phyloP scores from a whole-genome alignment of 2,329 filamentous ascomycete species.

The Alternaria atra region DNA sequence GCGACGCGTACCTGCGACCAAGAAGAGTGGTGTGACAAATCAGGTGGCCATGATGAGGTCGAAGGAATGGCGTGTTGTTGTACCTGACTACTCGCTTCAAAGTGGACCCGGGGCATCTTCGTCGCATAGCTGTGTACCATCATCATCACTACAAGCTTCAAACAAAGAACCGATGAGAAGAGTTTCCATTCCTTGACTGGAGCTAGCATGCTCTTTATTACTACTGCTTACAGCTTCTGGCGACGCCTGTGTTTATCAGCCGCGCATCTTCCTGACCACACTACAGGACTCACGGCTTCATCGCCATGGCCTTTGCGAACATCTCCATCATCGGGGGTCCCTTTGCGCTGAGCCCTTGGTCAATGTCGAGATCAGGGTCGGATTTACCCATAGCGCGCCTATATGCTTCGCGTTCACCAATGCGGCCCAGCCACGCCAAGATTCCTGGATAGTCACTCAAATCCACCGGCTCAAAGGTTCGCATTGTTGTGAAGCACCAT shows the following conservation, averaged over 20 bases:
- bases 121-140: constrained; percentile 5
- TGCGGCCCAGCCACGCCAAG: constrained; percentile 40
- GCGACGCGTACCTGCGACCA: constrained; percentile 20
- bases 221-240: constrained; percentile 9
- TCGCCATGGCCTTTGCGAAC: constrained; percentile 33
- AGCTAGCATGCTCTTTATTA: neutral
- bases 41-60: constrained; percentile 32
- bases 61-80: constrained; percentile 31
- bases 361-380: constrained; percentile 57
- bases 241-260: constrained; percentile 12
- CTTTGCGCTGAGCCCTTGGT: constrained; percentile 38
- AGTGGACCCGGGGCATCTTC: constrained; percentile 18
- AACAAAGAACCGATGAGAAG: neutral
- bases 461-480: constrained; percentile 60
- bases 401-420: constrained; percentile 41
- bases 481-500: constrained; percentile 68
- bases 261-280: neutral
- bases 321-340: constrained; percentile 31
- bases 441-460: constrained; percentile 44
- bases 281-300: constrained; percentile 30
- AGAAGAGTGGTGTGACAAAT: constrained; percentile 34
- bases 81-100: constrained; percentile 17
- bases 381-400: constrained; percentile 64
- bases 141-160: neutral
- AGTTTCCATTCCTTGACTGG: neutral